Evolutionary conservation across 352 stramenopile species (phyloP), one percentile per base, ranked within the genome.

Genomic region (Thalassiosira oceanica): DNA sequence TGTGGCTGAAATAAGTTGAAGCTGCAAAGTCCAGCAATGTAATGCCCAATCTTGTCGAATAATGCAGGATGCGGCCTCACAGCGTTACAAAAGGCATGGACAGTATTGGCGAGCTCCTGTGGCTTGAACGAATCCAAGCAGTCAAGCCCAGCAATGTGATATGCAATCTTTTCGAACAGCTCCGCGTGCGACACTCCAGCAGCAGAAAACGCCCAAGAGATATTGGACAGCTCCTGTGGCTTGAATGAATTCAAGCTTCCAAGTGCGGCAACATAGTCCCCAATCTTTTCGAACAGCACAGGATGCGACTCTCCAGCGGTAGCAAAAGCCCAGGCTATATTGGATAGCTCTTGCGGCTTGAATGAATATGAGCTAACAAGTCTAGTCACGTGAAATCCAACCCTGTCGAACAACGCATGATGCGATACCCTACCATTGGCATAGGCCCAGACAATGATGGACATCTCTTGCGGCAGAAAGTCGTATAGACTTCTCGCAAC

Each of bases 291-390:
- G 44, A 36, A 6, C 5, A 15, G 39, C 16, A 13, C 27, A 27
- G 29, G 20, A 27, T 65, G 20, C 2, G 64, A 46, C 39, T 77
- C 55, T n/a, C n/a, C n/a, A 11, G 66, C 66, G 1, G 62, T 53
- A 11, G 57, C 21, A 23, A 33, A 65, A 15, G 55, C 45, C 46
- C 48, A 68, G 15, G 31, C 28, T 4, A 35, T 21, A 28, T 61
- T 68, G 0, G 58, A 41, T 7, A 68, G 13, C 29, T 50, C 11
- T 13, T 46, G 53, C 3, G 39, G 13, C 2, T 54, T 54, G 46
- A 55, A 42, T 29, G 15, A 16, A n/a, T n/a, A n/a, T n/a, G 42
- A 20, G 24, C 42, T 16, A 13, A 21, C 2, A 0, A 18, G n/a
- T 20, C 13, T 29, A 16, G 24, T n/a, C 8, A 55, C 46, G 27